These are phyloP conservation scores for Neurospora tetraspora DNA, from an alignment of 495 filamentous ascomycete species.

Conservation along the genomic window DNA sequence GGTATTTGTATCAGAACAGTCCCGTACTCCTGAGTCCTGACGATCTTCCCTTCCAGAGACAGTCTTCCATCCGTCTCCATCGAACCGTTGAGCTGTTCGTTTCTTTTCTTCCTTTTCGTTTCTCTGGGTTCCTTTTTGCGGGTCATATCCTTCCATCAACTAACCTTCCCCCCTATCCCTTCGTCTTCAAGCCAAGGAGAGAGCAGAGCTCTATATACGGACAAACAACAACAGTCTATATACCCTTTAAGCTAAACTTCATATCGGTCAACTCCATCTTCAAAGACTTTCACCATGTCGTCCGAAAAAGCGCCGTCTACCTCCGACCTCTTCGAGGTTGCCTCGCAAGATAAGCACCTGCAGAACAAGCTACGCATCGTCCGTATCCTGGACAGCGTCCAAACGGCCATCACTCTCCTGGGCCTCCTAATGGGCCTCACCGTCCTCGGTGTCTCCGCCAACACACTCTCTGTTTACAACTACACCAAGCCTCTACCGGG, in stretches of 20 bases:
- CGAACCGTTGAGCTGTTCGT: neutral
- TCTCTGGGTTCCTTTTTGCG: neutral
- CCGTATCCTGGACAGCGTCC: conserved; percentile 30
- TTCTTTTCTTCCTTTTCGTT: neutral
- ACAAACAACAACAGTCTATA: neutral
- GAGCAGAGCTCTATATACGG: neutral
- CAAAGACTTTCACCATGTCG: neutral
- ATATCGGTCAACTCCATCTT: neutral
- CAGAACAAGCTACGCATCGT: conserved; percentile 25
- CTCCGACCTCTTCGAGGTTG: conserved; percentile 27
- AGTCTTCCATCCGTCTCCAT: neutral
- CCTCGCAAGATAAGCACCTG: conserved; percentile 26
- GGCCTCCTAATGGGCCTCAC: conserved; percentile 38
- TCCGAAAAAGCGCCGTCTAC: conserved; percentile 6
- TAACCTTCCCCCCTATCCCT: neutral
- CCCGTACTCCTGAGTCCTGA: neutral
- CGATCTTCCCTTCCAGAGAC: neutral
- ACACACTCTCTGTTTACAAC: conserved; percentile 40
- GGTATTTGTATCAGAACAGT: neutral
- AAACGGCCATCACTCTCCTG: conserved; percentile 36
- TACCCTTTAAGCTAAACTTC: too few relatives aligned
- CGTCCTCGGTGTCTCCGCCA: conserved; percentile 37
- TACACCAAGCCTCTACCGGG: conserved; percentile 27
- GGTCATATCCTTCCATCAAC: neutral
- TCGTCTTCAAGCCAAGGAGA: neutral